Conservation (phyloP, 371 early-diverging fungal genomes). For the Mucor plumbeus region DNA sequence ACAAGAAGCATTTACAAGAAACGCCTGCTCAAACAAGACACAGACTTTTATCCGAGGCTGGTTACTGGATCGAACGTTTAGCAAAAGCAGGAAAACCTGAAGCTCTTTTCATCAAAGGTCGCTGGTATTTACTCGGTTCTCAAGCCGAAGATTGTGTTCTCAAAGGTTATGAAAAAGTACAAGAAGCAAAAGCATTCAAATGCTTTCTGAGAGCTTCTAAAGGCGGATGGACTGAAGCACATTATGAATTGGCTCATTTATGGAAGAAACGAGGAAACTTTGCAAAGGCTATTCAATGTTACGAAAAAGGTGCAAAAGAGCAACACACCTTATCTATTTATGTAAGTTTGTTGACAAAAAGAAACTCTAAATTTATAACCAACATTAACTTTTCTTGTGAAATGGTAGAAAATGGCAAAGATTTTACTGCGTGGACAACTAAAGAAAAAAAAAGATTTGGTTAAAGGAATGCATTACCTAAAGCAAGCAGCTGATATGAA, state of each 20-base stretch:
- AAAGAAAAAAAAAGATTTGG: slow-evolving; percentile 31
- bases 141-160: slow-evolving; percentile 40
- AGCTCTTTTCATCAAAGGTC: slow-evolving; percentile 72
- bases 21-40: slow-evolving; percentile 29
- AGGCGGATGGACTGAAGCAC: slow-evolving; percentile 37
- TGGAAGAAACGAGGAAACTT: slow-evolving; percentile 65
- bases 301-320: slow-evolving; percentile 74
- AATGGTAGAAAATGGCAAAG: slow-evolving; percentile 44
- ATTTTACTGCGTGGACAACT: slow-evolving; percentile 37
- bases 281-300: slow-evolving; percentile 73
- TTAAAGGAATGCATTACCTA: slow-evolving; percentile 34
- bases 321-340: slow-evolving; percentile 73
- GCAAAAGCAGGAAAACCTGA: slow-evolving; percentile 72
- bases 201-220: slow-evolving; percentile 51
- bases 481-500: slow-evolving; percentile 42
- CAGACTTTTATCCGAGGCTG: slow-evolving; percentile 58
- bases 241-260: slow-evolving; percentile 42
- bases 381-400: neutral
- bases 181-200: slow-evolving; percentile 42
- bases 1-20: slow-evolving; percentile 6
- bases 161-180: slow-evolving; percentile 23
- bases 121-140: slow-evolving; percentile 66
- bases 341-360: slow-evolving; percentile 50
- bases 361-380: neutral
- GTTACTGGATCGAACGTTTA: slow-evolving; percentile 76